These are phyloP conservation scores for Colletotrichum sp. DNA, from an alignment of 2,329 filamentous ascomycete species.

Conservation along the genomic window DNA sequence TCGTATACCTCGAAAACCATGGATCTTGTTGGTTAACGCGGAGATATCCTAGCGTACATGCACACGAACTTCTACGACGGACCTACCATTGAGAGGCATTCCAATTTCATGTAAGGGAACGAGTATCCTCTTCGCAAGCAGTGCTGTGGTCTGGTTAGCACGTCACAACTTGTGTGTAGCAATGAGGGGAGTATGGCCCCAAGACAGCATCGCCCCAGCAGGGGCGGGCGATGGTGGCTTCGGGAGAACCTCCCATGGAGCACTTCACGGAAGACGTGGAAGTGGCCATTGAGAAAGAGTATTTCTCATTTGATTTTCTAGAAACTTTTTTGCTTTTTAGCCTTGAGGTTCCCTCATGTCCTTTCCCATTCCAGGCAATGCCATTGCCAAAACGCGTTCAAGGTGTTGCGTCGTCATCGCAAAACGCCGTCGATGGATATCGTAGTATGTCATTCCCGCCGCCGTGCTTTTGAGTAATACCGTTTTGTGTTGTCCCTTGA, in stretches of 20 bases:
- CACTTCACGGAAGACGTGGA: conserved; percentile 71
- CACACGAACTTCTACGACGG: neutral
- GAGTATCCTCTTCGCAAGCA: neutral
- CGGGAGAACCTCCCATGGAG: conserved; percentile 79
- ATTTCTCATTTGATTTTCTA: conserved; percentile 40
- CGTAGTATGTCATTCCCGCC: neutral
- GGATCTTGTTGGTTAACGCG: conserved; percentile 71
- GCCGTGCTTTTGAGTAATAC: neutral
- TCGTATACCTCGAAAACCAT: conserved; percentile 93
- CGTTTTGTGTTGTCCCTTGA: conserved; percentile 7
- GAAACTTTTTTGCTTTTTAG: conserved; percentile 28
- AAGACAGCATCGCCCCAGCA: neutral
- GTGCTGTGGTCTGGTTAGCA: neutral
- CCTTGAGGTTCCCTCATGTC: conserved; percentile 24
- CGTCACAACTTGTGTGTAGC: neutral
- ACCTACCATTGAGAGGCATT: conserved; percentile 21
- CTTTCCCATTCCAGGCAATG: conserved; percentile 23
- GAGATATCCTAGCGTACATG: conserved; percentile 83
- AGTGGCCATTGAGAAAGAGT: conserved; percentile 74
- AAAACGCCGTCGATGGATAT: conserved; percentile 15
- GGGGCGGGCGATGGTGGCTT: conserved; percentile 44
- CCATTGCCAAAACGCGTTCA: conserved; percentile 7
- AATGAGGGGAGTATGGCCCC: neutral
- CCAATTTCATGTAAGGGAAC: conserved; percentile 1
- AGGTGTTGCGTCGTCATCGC: neutral